Evolutionary conservation across 2,329 filamentous ascomycete species (phyloP), one percentile per base, ranked within the genome.

Genomic region (Rhynchosporium graminicola): DNA sequence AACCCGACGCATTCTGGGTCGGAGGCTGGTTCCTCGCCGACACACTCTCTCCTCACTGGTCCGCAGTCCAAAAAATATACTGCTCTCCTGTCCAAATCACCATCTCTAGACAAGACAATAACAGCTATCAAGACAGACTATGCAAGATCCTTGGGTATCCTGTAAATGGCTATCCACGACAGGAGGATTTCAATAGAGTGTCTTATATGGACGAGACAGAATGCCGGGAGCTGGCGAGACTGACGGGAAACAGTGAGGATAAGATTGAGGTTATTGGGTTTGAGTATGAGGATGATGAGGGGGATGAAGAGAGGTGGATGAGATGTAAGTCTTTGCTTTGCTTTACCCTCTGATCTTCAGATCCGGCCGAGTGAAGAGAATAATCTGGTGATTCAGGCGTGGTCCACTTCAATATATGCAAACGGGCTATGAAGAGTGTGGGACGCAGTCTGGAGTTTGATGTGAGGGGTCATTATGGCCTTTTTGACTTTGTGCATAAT

Each of bases 291-390:
- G 56, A 58, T 48, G 56, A 58, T 40, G 56, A 58, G 40, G 56
- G 56, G 7, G 43, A 36, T 46, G 6, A 48, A 6, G 50, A 48
- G 29, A 47, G 43, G 9, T 58, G 56, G 56, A 58, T 10, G 45
- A 26, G 36, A 46, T 58, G 56, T 50, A 31, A 58, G 56, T 58
- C 8, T 13, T 29, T 36, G 5, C 33, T 10, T 36, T 36, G 33
- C 33, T 20, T 20, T 20, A 20, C 33, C 33, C 33, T 36, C 9
- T 36, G 33, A 36, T 74, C 70, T 45, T 45, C 13, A 45, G 15
- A 45, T 45, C 4, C 13, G 15, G 15, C 13, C 13, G 15, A 45
- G 15, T 10, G 8, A 29, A 7, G 10, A 29, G 26, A 10, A 2
- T 9, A n/a, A 15, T 50, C 6, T 2, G 31, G 33, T 26, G 9